Percentiles rank a stretch among this genome's conserved stretches.
phyloP scores from a whole-genome alignment of 164 flowering plant genomes.

The Echeveria elegans region DNA sequence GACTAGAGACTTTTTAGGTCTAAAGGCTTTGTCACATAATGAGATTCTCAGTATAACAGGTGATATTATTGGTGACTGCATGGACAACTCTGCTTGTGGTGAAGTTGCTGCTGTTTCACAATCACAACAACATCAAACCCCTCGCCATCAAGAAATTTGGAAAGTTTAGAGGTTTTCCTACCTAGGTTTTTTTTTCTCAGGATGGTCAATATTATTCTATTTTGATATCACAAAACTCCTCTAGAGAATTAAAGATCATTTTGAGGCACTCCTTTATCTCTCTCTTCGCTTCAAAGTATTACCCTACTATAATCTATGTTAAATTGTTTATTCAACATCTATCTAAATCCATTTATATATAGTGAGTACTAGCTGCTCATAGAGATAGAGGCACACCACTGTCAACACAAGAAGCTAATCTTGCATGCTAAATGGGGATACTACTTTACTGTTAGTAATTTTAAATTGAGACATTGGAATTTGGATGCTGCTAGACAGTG shows the following conservation, averaged over 20 bases:
- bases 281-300: too few species aligned
- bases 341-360: too few species aligned
- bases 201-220: neutral
- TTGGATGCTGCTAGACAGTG: neutral
- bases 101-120: neutral
- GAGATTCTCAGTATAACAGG: slow-evolving; percentile 42
- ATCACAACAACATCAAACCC: neutral
- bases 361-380: too few species aligned
- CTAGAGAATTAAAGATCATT: neutral
- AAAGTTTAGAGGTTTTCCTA: neutral
- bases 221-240: neutral
- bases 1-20: slow-evolving; percentile 66
- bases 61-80: slow-evolving; percentile 5
- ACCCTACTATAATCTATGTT: too few species aligned
- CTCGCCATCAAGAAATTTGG: neutral
- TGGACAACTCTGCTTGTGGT: neutral
- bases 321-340: too few species aligned
- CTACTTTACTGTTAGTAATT: too few species aligned
- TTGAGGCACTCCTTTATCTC: too few species aligned
- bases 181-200: neutral
- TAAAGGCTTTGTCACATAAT: slow-evolving; percentile 45
- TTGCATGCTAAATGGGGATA: neutral
- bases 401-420: neutral
- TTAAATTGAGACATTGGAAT: neutral
- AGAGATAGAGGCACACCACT: too few species aligned